Conservation (phyloP, 139 green algal species). For the Chlorella sp. region DNA sequence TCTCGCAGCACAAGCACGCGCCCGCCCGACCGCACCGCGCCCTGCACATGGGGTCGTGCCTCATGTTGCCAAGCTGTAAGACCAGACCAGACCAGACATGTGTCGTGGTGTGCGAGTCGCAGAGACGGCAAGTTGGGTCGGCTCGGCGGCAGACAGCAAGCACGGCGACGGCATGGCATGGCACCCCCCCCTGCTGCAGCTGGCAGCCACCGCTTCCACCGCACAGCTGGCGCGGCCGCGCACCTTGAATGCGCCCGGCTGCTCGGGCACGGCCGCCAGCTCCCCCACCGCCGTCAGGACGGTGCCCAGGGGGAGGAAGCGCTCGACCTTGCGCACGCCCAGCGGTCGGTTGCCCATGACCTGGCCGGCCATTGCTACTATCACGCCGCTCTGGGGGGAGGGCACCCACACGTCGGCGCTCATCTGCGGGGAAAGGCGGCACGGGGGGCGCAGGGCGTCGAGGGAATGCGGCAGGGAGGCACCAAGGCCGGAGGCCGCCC, state of each 20-base stretch:
- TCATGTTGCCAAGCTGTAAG: no score
- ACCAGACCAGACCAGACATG: no score
- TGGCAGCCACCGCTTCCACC: background rate
- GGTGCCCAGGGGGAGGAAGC: conserved; percentile 15
- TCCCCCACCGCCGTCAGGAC: conserved; percentile 37
- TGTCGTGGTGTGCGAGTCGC: no score
- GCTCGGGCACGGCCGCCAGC: conserved; percentile 25
- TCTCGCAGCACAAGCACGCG: conserved; percentile 14
- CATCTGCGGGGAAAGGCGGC: no score
- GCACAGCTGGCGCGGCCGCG: background rate
- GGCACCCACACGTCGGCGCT: background rate
- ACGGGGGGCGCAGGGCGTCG: background rate
- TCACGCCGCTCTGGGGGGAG: background rate
- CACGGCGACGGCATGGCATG: no score
- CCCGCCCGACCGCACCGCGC: conserved; percentile 18
- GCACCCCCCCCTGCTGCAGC: background rate
- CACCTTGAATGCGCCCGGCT: conserved; percentile 17
- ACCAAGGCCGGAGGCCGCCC: background rate
- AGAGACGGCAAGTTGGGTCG: no score
- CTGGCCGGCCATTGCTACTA: background rate
- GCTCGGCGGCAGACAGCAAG: no score
- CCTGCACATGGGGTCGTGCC: no score
- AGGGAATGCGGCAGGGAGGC: background rate
- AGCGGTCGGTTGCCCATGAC: conserved; percentile 12
- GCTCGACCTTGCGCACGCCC: conserved; percentile 19